These are phyloP conservation scores for Talinum fruticosum DNA, from an alignment of 148 eudicot species.

Conservation along the genomic window DNA sequence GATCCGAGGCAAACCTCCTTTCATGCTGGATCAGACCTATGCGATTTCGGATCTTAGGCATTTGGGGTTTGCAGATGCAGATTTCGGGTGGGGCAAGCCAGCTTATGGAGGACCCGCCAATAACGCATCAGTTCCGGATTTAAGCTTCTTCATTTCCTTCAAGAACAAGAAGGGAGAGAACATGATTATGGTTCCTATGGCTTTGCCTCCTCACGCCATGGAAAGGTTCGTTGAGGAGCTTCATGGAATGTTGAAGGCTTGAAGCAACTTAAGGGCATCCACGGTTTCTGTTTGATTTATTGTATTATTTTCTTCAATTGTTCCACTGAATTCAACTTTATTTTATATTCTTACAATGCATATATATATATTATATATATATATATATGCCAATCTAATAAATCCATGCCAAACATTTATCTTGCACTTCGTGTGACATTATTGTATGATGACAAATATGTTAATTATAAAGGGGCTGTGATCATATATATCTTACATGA, in stretches of 20 bases:
- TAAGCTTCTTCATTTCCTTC: slow-evolving; percentile 19
- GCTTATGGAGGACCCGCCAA: slow-evolving; percentile 14
- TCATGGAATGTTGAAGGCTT: slow-evolving; percentile 1
- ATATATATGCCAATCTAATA: too few relatives aligned
- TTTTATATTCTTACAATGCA: too few relatives aligned
- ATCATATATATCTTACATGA: too few relatives aligned
- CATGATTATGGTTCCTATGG: slow-evolving; percentile 16
- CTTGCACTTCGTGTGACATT: too few relatives aligned
- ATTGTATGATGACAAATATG: too few relatives aligned
- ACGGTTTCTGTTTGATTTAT: too few relatives aligned
- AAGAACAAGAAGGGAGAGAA: slow-evolving; percentile 11
- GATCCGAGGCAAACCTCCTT: neutral
- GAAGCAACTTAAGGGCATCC: too few relatives aligned
- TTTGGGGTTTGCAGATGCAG: slow-evolving; percentile 9
- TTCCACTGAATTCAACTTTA: too few relatives aligned
- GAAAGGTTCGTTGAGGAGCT: slow-evolving; percentile 14
- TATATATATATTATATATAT: too few relatives aligned
- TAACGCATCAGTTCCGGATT: neutral
- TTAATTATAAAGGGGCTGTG: too few relatives aligned
- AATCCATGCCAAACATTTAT: too few relatives aligned
- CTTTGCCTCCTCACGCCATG: slow-evolving; percentile 14
- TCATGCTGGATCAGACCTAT: neutral
- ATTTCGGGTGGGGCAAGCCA: slow-evolving; percentile 29
- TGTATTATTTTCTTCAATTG: too few relatives aligned
- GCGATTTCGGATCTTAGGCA: slow-evolving; percentile 10